Evolutionary conservation across 441 rosid species (phyloP), one percentile per base, ranked within the genome.

Genomic region (Biscutella auriculata): DNA sequence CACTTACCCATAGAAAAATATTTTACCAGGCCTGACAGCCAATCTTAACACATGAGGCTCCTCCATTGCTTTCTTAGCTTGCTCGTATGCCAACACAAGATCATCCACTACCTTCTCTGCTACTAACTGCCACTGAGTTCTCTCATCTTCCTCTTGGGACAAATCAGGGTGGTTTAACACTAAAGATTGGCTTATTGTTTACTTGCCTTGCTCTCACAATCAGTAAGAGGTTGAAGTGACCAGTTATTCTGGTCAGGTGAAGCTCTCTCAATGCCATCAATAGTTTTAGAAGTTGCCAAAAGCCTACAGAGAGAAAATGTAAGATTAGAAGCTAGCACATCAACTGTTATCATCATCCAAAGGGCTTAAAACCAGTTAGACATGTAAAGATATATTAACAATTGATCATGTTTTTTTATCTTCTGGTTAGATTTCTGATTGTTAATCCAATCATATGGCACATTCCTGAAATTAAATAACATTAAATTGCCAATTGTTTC

Each of bases 371-470:
- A 42, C 35, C 14, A 27, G 15, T 15, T 52, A 21, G 6, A 43
- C 27, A 37, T 33, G 5, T 26, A 45, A 19, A 44, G 25, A 29
- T 35, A 43, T n/a, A 34, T 11, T 9, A 53, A 44, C 9, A 52
- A 12, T 8, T 14, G 35, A 62, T 50, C 43, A 40, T 40, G 14
- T 10, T 43, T 29, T 30, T 13, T 14, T 45, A n/a, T 53, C 53
- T 92, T 76, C 76, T 92, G 98, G 63, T 92, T 88, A 8, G 98
- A 92, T 73, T 92, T 92, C 79, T 86, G 75, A 74, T 74, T 92
- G 82, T 86, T 86, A 59, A 92, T 92, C 98, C 98, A 92, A 75
- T 92, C 75, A 63, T 88, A 92, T 8, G 98, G 98, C 41, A 92
- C 98, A 63, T 92, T 92, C 79, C 98, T 92, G 83, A 67, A 66